Conservation (phyloP, 805 yeast genomes). For the Jamesozyma rosinii region DNA sequence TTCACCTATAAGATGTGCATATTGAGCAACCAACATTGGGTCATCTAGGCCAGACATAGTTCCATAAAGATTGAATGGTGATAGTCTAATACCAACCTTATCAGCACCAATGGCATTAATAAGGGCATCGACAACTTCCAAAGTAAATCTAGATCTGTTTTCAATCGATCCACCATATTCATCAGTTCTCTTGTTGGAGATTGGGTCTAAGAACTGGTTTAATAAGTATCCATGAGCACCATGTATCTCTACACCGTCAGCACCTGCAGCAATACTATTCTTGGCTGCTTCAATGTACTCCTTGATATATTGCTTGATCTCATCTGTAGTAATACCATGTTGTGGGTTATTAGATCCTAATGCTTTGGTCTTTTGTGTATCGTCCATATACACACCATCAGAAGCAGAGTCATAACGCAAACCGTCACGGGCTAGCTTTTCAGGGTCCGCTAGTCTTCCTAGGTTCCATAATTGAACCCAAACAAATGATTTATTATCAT, state of each 20-base stretch:
- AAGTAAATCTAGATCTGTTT: constrained; percentile 37
- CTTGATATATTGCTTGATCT: constrained; percentile 34
- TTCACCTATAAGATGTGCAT: constrained; percentile 33
- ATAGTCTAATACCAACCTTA: constrained; percentile 39
- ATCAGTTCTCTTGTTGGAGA: constrained; percentile 39
- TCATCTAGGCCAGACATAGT: constrained; percentile 30
- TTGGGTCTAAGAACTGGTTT: constrained; percentile 45
- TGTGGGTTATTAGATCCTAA: constrained; percentile 23
- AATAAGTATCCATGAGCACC: constrained; percentile 57
- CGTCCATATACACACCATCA: constrained; percentile 28
- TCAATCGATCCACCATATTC: constrained; percentile 47
- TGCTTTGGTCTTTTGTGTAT: constrained; percentile 31
- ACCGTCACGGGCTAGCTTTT: constrained; percentile 30
- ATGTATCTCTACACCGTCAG: constrained; percentile 59
- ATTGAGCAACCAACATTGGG: constrained; percentile 31
- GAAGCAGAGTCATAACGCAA: constrained; percentile 34
- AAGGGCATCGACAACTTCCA: constrained; percentile 43
- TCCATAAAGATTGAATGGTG: constrained; percentile 38
- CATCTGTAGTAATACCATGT: constrained; percentile 26
- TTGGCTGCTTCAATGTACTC: constrained; percentile 40
- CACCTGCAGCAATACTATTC: constrained; percentile 28
- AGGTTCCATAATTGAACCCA: constrained; percentile 46
- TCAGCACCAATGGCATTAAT: constrained; percentile 44
- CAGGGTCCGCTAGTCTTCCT: constrained; percentile 35
- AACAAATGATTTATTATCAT: constrained; percentile 38